Conservation (phyloP, 2,329 filamentous ascomycete species). For the Fusarium sp. region DNA sequence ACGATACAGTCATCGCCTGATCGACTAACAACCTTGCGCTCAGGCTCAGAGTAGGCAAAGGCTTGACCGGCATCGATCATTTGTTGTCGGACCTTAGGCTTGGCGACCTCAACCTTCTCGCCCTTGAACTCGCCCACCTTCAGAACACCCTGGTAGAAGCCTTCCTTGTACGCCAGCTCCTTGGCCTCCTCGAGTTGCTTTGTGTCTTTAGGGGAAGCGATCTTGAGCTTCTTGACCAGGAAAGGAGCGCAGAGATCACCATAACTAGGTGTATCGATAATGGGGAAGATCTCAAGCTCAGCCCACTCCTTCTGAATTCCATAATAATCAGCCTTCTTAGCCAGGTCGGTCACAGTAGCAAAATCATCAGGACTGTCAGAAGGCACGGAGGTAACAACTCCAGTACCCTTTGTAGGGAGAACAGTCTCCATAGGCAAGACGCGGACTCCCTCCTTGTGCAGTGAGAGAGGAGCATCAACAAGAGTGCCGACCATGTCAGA, state of each 20-base stretch:
- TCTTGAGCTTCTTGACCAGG: constrained; percentile 93
- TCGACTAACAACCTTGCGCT: constrained; percentile 87
- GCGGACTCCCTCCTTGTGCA: constrained; percentile 84
- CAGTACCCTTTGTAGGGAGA: constrained; percentile 92
- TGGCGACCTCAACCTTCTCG: constrained; percentile 85
- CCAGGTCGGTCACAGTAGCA: constrained; percentile 86
- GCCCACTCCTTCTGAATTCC: constrained; percentile 98
- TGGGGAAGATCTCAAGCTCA: constrained; percentile 86
- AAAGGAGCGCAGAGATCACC: constrained; percentile 86
- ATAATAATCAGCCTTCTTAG: constrained; percentile 97
- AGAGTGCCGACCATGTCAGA: constrained; percentile 88
- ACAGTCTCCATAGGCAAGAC: constrained; percentile 97
- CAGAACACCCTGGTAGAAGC: constrained; percentile 95
- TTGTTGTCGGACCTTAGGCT: constrained; percentile 83
- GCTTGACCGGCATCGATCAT: constrained; percentile 82
- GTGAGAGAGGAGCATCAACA: constrained; percentile 87
- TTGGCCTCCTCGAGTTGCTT: constrained; percentile 93
- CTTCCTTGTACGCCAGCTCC: constrained; percentile 96
- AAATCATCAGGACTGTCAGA: constrained; percentile 96
- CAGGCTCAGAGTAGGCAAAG: constrained; percentile 94
- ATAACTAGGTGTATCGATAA: constrained; percentile 90
- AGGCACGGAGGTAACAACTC: constrained; percentile 94
- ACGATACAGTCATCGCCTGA: constrained; percentile 95
- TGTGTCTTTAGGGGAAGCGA: constrained; percentile 93
- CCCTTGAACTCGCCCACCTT: constrained; percentile 89